phyloP scores from a whole-genome alignment of 306 rosid genomes.

The Malus domestica region DNA sequence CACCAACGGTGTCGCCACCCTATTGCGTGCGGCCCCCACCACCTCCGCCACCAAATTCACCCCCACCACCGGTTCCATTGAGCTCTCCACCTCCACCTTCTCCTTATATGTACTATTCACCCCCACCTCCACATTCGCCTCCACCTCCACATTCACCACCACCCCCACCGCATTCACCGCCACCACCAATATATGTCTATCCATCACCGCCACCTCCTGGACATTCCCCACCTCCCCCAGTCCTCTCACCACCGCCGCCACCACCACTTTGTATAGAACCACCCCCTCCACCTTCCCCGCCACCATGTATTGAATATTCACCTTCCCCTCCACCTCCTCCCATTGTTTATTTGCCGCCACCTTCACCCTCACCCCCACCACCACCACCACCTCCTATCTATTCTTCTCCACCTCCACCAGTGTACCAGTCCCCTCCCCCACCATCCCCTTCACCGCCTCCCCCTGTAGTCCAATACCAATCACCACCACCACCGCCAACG shows the following conservation, averaged over 20 bases:
- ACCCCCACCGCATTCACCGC: conserved; percentile 53
- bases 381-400: conserved; percentile 46
- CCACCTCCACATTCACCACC: conserved; percentile 44
- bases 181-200: conserved; percentile 58
- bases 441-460: conserved; percentile 34
- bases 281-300: conserved; percentile 62
- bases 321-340: conserved; percentile 48
- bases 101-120: conserved; percentile 14
- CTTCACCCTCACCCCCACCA: conserved; percentile 61
- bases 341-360: conserved; percentile 37
- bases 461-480: conserved; percentile 13
- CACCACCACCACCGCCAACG: conserved; percentile 16
- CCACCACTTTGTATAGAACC: conserved; percentile 61
- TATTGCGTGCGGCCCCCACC: conserved; percentile 37
- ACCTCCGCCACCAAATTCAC: conserved; percentile 37
- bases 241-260: conserved; percentile 55
- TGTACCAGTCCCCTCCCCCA: conserved; percentile 19
- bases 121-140: conserved; percentile 27
- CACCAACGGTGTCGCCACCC: conserved; percentile 28
- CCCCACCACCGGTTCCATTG: conserved; percentile 24
- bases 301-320: conserved; percentile 52
- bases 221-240: conserved; percentile 46
- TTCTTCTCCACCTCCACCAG: conserved; percentile 40
- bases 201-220: conserved; percentile 56
- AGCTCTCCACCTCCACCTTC: conserved; percentile 26